phyloP scores from a whole-genome alignment of 345 rosid species.

The Lumnitzera littorea region DNA sequence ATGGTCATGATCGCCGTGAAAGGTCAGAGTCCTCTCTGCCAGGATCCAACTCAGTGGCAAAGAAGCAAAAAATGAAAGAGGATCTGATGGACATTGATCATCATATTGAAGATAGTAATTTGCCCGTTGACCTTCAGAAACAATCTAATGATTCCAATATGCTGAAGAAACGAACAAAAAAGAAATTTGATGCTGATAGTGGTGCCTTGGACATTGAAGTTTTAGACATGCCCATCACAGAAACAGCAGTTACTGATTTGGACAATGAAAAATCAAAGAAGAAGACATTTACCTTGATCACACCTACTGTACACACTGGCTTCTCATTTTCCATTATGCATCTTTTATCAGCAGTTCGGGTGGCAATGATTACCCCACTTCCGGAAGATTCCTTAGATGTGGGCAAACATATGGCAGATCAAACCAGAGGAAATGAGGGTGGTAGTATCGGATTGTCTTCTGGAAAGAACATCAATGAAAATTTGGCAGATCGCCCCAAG shows the following conservation, averaged over 20 bases:
- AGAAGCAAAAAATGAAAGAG: slow-evolving; percentile 65
- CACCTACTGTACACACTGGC: slow-evolving; percentile 89
- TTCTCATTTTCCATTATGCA: slow-evolving; percentile 94
- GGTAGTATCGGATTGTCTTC: slow-evolving; percentile 36
- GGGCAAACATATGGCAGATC: slow-evolving; percentile 43
- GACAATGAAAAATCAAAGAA: slow-evolving; percentile 76
- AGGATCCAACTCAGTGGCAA: slow-evolving; percentile 45
- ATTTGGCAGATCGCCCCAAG: slow-evolving; percentile 31
- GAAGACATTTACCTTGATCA: slow-evolving; percentile 77
- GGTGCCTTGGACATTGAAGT: slow-evolving; percentile 43
- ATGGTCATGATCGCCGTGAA: slow-evolving; percentile 37
- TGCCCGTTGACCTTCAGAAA: slow-evolving; percentile 23
- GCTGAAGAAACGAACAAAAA: slow-evolving; percentile 62
- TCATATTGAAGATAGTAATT: slow-evolving; percentile 34
- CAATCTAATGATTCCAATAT: slow-evolving; percentile 37
- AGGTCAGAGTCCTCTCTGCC: slow-evolving; percentile 41
- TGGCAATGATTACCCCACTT: slow-evolving; percentile 65
- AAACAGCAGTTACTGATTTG: slow-evolving; percentile 35
- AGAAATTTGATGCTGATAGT: slow-evolving; percentile 49
- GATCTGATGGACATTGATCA: slow-evolving; percentile 33
- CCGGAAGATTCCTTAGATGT: slow-evolving; percentile 59
- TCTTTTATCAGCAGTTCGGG: slow-evolving; percentile 92
- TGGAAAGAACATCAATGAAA: slow-evolving; percentile 30
- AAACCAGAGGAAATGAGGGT: slow-evolving; percentile 34
- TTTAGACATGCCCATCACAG: slow-evolving; percentile 39